A percentile compares a stretch with the other conserved stretches of the same genome.
Evolutionary conservation across 371 early-diverging fungal genomes (phyloP).

Genomic region (Apophysomyces variabilis): DNA sequence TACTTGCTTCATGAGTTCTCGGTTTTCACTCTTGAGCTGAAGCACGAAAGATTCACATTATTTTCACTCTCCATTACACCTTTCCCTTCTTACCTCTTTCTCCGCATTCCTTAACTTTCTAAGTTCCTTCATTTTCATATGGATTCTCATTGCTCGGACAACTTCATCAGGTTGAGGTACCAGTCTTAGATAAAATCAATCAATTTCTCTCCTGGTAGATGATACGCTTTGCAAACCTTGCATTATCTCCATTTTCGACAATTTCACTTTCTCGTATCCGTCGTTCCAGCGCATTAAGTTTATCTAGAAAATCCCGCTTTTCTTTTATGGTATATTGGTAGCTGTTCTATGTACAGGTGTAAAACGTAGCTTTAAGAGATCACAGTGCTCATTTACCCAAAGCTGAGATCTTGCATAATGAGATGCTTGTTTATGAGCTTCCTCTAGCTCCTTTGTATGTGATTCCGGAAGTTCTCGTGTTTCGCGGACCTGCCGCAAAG

Average conservation of each 20-base stretch:
- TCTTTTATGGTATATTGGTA: constrained; percentile 7
- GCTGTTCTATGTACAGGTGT: background rate
- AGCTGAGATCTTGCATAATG: constrained; percentile 5
- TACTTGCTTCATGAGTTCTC: constrained; percentile 13
- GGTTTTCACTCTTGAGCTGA: constrained; percentile 17
- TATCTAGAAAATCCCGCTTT: constrained; percentile 3
- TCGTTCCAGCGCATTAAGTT: constrained; percentile 7
- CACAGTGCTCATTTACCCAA: background rate
- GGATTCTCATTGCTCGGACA: constrained; percentile 16
- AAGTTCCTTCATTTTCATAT: constrained; percentile 19
- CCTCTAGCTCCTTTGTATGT: background rate
- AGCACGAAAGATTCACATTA: background rate
- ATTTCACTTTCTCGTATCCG: constrained; percentile 2
- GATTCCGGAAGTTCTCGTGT: background rate
- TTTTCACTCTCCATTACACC: background rate
- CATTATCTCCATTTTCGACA: background rate
- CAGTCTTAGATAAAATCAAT: background rate
- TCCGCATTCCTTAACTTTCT: constrained; percentile 11
- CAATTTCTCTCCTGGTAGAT: background rate
- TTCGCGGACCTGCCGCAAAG: constrained; percentile 10
- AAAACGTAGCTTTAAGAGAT: too few species aligned
- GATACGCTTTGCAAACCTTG: background rate
- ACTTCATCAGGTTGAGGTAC: constrained; percentile 16
- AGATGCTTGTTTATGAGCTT: background rate
- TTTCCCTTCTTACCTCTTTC: constrained; percentile 8